A percentile compares a stretch with the other conserved stretches of the same genome.
These are phyloP conservation scores for Nyssa sinensis DNA, from an alignment of 148 eudicot species.

Conservation along the genomic window DNA sequence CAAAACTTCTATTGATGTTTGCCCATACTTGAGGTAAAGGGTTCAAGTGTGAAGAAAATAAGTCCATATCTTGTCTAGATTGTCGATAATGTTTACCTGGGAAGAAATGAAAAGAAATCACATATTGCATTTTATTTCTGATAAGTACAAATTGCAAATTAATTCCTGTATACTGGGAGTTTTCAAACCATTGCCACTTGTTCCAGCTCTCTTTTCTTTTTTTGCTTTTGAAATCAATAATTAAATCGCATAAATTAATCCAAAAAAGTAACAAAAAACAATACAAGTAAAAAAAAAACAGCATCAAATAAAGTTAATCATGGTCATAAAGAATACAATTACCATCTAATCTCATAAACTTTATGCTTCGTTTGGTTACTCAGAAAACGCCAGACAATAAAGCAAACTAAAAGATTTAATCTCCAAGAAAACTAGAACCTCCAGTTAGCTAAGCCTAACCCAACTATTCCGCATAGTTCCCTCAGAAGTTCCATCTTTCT, in stretches of 20 bases:
- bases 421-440: neutral
- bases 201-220: neutral
- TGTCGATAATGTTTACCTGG: conserved; percentile 30
- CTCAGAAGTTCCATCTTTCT: neutral
- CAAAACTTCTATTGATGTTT: conserved; percentile 18
- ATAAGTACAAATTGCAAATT: too few species aligned
- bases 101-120: conserved; percentile 7
- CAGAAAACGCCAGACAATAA: neutral
- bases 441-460: neutral
- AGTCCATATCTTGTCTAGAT: conserved; percentile 20
- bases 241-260: too few species aligned
- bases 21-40: conserved; percentile 19
- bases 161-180: too few species aligned
- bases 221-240: too few species aligned
- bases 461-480: neutral
- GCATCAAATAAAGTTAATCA: neutral
- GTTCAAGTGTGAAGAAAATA: conserved; percentile 19
- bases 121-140: neutral
- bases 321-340: neutral
- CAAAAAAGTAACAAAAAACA: too few species aligned
- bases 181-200: neutral
- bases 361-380: neutral
- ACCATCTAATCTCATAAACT: neutral
- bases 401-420: neutral
- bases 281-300: neutral